A percentile compares a stretch with the other conserved stretches of the same genome.
Evolutionary conservation across 2,329 filamentous ascomycete species (phyloP).

Genomic region (Cyclaneusma minus): DNA sequence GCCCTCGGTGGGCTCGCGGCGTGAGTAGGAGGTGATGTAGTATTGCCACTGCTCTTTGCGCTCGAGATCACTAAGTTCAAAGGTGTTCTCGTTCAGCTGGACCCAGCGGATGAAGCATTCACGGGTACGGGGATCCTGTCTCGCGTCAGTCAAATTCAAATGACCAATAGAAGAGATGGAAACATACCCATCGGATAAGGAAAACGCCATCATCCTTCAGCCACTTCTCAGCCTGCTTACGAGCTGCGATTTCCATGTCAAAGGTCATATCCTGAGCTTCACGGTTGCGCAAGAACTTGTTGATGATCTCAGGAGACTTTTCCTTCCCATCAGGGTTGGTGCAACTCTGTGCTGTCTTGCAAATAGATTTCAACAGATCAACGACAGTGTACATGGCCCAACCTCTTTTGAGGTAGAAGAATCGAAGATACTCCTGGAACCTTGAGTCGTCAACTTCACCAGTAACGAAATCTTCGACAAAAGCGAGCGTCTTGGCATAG

Average conservation of each 20-base stretch:
- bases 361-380: slow-evolving; percentile 69
- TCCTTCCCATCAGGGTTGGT: slow-evolving; percentile 80
- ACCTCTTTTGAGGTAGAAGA: slow-evolving; percentile 79
- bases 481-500: slow-evolving; percentile 70
- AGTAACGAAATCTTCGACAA: slow-evolving; percentile 76
- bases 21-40: slow-evolving; percentile 85
- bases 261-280: slow-evolving; percentile 76
- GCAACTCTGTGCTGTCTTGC: slow-evolving; percentile 68
- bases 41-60: slow-evolving; percentile 78
- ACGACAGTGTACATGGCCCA: slow-evolving; percentile 92
- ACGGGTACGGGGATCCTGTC: slow-evolving; percentile 47
- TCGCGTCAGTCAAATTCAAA: slow-evolving; percentile 18
- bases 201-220: slow-evolving; percentile 89
- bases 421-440: slow-evolving; percentile 80
- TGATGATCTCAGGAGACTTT: slow-evolving; percentile 80
- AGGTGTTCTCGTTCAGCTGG: slow-evolving; percentile 55
- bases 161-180: slow-evolving; percentile 1
- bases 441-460: slow-evolving; percentile 68
- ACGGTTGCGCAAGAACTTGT: slow-evolving; percentile 71
- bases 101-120: slow-evolving; percentile 60
- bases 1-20: slow-evolving; percentile 76
- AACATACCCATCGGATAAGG: slow-evolving; percentile 75
- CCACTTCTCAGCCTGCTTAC: slow-evolving; percentile 84
- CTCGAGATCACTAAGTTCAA: slow-evolving; percentile 81
- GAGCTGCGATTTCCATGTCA: slow-evolving; percentile 75